Evolutionary conservation across 495 filamentous ascomycete species (phyloP), one percentile per base, ranked within the genome.

Genomic region (Amniculicola lignicola): DNA sequence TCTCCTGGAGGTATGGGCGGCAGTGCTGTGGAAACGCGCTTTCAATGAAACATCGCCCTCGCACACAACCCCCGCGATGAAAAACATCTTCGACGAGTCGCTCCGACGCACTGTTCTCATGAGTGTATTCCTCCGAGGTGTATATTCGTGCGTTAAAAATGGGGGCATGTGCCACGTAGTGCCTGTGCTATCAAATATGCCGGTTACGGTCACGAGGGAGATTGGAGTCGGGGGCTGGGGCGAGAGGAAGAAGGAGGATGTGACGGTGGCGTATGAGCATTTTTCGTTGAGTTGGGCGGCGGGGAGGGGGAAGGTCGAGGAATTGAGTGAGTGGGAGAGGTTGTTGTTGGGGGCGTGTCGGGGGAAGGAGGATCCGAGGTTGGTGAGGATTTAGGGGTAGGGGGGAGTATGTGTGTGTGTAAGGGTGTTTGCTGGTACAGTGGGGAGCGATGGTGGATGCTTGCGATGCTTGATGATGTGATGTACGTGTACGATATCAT

Each of bases 91-190:
- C 23, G 18, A 46, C 2, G 59, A 62, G 25, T 62, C 59, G 2
- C 31, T 62, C 11, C 59, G 59, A 1, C 45, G 53, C 39, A 62
- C 59, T 2, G 59, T 62, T 0, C 29, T 62, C 23, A 49, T 62
- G n/a, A 52, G 47, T 6, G 40, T 48, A 1, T 47, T 57, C 27
- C 33, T 62, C 2, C 59, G 59, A 19, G 59, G 59, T 18, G 39
- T 35, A 1, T 62, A 54, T 52, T 23, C 23, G 12, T 18, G 19
- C 10, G 22, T 62, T 5, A 52, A 4, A 2, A 24, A 41, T 3
- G 39, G 25, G 21, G 59, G 59, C 1, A 14, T 57, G 21, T 57
- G 59, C 41, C 39, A 57, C 18, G 38, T 46, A 14, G 40, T 52
- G 11, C 53, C 46, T 2, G 21, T 57, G 15, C 33, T 62, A 15